Conservation (phyloP, 768 basidiomycete genomes). For the Bullera alba region DNA sequence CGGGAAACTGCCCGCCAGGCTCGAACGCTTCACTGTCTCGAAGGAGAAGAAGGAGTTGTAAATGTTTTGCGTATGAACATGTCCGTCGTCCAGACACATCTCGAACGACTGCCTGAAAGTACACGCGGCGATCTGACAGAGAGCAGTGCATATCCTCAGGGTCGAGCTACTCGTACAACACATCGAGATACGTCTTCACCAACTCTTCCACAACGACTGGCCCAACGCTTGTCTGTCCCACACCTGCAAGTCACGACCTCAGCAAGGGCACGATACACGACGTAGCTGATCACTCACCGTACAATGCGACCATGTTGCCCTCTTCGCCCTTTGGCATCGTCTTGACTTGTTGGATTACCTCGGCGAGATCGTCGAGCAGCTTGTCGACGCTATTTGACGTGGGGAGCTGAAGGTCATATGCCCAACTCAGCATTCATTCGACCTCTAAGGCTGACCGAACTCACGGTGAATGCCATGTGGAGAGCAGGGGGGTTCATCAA, state of each 20-base stretch:
- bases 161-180: constrained; percentile 54
- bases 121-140: no score
- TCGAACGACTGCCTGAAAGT: no score
- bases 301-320: constrained; percentile 84
- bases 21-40: neutral
- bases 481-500: constrained; percentile 66
- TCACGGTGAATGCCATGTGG: constrained; percentile 89
- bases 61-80: no score
- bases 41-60: neutral
- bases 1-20: constrained; percentile 12
- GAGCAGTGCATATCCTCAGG: neutral
- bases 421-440: neutral
- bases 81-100: no score
- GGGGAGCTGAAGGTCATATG: constrained; percentile 1
- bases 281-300: constrained; percentile 56
- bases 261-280: constrained; percentile 31
- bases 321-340: constrained; percentile 52
- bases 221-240: constrained; percentile 76
- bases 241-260: constrained; percentile 51
- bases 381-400: constrained; percentile 59
- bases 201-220: constrained; percentile 70
- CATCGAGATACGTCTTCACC: constrained; percentile 72
- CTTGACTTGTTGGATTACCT: constrained; percentile 66
- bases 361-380: constrained; percentile 77
- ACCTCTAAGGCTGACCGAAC: constrained; percentile 40